Base-by-base conservation (phyloP, 306 rosid genomes). In the Fagus sylvatica region DNA sequence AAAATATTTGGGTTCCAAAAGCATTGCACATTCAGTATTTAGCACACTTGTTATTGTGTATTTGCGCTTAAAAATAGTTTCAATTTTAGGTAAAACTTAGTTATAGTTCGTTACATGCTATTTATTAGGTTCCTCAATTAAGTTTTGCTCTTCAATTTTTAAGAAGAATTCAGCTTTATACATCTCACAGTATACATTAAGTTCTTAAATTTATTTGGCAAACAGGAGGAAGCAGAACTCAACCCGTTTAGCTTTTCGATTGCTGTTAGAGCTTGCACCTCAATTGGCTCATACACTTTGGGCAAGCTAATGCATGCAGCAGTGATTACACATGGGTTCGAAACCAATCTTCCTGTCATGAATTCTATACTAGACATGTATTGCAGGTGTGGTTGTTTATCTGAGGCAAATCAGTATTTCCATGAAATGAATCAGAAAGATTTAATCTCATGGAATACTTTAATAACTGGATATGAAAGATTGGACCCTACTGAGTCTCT, bases 221-320 rank as follows among this genome's bases (percentile, higher is more conserved):
- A 82, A 75, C 93, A 93, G 98, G 98, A 88, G 80, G 89, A 78
- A 78, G 90, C 85, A 73, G 90, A 88, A 68, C 67, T 71, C 69
- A 86, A 86, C 78, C 81, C 91, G 7, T 91, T 79, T 75, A 87
- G 89, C 91, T 88, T 91, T 81, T 93, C 96, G 9, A 91, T 93
- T 81, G 91, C 90, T 7, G 87, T 87, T 73, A 88, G 91, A 85
- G 96, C 98, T 51, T 93, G 93, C 61, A 80, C 90, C 56, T 88
- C 89, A 1, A 61, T 81, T 34, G 85, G 88, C 53, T 89, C 75
- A 0, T 81, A 55, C 49, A 41, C 78, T 79, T 77, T 74, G 72
- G 96, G 98, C 69, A 89, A 83, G 79, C 94, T 85, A 81, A 76
- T 93, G 73, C 96, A 93, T 78, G 89, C 91, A 75, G 89, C 93